Base-by-base conservation (phyloP, 2,329 filamentous ascomycete genomes). In the Trichoderma lentiforme region DNA sequence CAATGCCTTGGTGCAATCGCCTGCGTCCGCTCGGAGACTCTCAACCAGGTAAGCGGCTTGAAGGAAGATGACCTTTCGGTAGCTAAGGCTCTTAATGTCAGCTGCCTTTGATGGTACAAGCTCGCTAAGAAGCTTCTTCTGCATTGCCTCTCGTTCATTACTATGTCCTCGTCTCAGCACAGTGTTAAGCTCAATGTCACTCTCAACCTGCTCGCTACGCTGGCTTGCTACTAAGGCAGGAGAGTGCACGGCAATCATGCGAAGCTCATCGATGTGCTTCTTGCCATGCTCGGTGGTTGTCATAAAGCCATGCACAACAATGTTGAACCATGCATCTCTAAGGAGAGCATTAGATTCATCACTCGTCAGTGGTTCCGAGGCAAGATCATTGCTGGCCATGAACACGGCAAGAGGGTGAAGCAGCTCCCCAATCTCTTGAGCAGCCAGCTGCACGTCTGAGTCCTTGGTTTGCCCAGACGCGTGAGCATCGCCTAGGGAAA, bases 291-390 rank as follows among this genome's bases (percentile, higher is more conserved):
- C 88, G 0, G 94, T 95, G 18, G 88, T 88, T 12, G 92, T 86
- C 11, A 91, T 91, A 79, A 98, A 97, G 5, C 95, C 96, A 80
- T 99, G 96, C 0, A 97, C 92, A 26, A 95, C 93, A 74, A 98
- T 94, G 78, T 99, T 99, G 83, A 98, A 98, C 96, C 96, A 99
- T 6, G 94, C 93, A 84, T 99, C 95, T 67, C 95, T 91, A 75
- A 96, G 88, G 71, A 97, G 83, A 30, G 89, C 88, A 73, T 92
- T 88, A 8, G 90, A 89, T 72, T 95, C 90, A 66, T 95, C 92
- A 67, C 92, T 88, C 70, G 83, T 82, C 11, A 84, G 76, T 39
- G 82, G 83, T 57, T 84, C 82, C 24, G 84, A 82, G 26, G 83
- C 84, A 73, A 91, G 81, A 71, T 91, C 86, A 74, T 91, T 88